Evolutionary conservation across 495 filamentous ascomycete genomes (phyloP), one percentile per base, ranked within the genome.

Genomic region (Penicillium ochrochloron): DNA sequence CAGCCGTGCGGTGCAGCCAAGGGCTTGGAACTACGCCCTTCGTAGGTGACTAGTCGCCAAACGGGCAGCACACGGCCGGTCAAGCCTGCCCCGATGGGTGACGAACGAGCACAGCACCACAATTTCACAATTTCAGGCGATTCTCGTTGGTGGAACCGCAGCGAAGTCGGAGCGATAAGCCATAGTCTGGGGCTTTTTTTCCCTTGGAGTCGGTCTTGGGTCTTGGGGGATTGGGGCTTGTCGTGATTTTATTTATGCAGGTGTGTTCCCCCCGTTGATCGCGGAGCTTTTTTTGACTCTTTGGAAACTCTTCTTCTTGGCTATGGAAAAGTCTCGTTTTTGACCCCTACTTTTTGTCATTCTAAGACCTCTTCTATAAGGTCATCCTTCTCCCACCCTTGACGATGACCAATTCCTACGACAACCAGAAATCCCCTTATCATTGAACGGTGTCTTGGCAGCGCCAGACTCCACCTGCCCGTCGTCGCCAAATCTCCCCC

Each of bases 111-210:
- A 23, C 41, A 33, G 44, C 3, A 52, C 34, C 21, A 19, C 12
- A 23, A 7, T 27, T 27, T 27, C 25, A 27, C 25, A 50, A 55
- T 33, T 27, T 27, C 3, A 35, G 25, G 23, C 51, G 25, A 23
- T 29, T 56, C 39, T 50, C 51, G 64, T 66, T 67, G 61, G 61
- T 64, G 62, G 61, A 46, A 23, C 33, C 23, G 25, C 39, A 66
- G 67, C 70, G 70, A 72, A 63, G 56, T 72, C 70, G 70, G 70
- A 72, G 67, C 54, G 53, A 65, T 61, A 72, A 68, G 65, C 42
- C 42, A 29, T 29, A 60, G 15, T 23, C 15, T 15, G 55, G 41
- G 46, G 33, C 17, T 66, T 54, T 62, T 31, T 27, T 27, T 27
- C 25, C 25, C n/a, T 51, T 34, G 51, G 21, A 15, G 37, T 52